Evolutionary conservation across 1,284 basidiomycete genomes (phyloP).

Genomic region (Neonothopanus nambi): DNA sequence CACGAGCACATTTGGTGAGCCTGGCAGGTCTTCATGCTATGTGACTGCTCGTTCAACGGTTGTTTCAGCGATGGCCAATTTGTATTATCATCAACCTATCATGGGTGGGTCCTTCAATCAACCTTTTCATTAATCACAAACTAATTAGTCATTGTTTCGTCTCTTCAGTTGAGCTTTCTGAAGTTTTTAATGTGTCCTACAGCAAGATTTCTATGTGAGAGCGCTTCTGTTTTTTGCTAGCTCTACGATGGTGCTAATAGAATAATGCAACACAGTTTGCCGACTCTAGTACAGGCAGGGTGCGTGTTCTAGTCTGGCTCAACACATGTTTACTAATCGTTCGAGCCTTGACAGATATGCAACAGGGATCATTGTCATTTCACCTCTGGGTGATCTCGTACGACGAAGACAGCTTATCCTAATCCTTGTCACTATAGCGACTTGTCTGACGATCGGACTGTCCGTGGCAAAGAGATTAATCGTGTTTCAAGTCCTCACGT

Average conservation of each 20-base stretch:
- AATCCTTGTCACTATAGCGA: slow-evolving; percentile 44
- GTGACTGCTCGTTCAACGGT: not conserved
- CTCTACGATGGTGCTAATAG: slow-evolving; percentile 11
- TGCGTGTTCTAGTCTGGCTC: slow-evolving; percentile 19
- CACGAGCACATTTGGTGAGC: slow-evolving; percentile 61
- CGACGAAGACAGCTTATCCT: slow-evolving; percentile 58
- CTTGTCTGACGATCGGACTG: slow-evolving; percentile 55
- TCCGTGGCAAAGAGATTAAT: slow-evolving; percentile 48
- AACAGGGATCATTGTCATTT: slow-evolving; percentile 58
- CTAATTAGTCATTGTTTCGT: slow-evolving; percentile 7
- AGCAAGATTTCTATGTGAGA: slow-evolving; percentile 25
- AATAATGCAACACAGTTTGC: slow-evolving; percentile 46
- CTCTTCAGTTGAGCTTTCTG: slow-evolving; percentile 50
- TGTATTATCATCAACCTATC: slow-evolving; percentile 76
- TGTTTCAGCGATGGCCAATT: slow-evolving; percentile 52
- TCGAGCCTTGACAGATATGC: slow-evolving; percentile 46
- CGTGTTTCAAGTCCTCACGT: slow-evolving; percentile 57
- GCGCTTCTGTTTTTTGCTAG: slow-evolving; percentile 49
- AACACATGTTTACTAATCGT: not conserved
- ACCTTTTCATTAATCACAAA: slow-evolving; percentile 19
- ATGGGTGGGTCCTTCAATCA: slow-evolving; percentile 45
- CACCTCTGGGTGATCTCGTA: slow-evolving; percentile 68
- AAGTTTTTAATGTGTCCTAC: slow-evolving; percentile 58
- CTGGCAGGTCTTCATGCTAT: not conserved
- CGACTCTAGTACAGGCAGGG: slow-evolving; percentile 53